These are phyloP conservation scores for Takakia lepidozioides DNA, from an alignment of 225 moss, liverwort and hornwort genomes.

Conservation along the genomic window DNA sequence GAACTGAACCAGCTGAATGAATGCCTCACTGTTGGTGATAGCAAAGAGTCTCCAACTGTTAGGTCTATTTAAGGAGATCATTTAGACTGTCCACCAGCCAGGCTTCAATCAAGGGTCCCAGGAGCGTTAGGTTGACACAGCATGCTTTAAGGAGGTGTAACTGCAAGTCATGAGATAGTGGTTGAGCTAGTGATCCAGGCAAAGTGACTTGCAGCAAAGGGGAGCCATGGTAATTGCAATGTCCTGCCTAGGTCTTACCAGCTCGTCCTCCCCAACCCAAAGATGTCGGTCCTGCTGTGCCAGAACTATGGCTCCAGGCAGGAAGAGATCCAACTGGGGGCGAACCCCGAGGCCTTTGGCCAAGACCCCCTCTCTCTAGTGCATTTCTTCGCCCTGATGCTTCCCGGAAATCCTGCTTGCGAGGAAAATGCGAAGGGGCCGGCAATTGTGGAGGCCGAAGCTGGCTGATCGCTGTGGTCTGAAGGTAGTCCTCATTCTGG, in stretches of 20 bases:
- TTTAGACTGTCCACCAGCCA: too few species aligned
- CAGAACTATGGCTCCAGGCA: constrained; percentile 38
- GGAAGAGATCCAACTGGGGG: constrained; percentile 26
- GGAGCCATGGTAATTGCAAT: too few species aligned
- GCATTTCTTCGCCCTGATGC: constrained; percentile 59
- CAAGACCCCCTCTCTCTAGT: constrained; percentile 29
- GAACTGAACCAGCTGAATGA: too few species aligned
- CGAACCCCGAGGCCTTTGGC: constrained; percentile 9
- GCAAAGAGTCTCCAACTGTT: too few species aligned
- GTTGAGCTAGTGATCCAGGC: too few species aligned
- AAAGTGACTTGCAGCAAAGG: too few species aligned
- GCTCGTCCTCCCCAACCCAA: constrained; percentile 45
- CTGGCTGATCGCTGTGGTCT: constrained; percentile 57
- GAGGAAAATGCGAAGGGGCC: constrained; percentile 38
- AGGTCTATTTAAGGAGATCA: too few species aligned
- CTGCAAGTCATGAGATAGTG: constrained; percentile 4
- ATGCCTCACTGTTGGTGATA: too few species aligned
- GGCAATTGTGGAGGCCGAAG: constrained; percentile 56
- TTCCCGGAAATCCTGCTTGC: constrained; percentile 83
- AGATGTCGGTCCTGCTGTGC: constrained; percentile 20
- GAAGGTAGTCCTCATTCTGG: constrained; percentile 71
- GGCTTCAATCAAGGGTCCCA: too few species aligned
- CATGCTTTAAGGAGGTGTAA: not conserved
- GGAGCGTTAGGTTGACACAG: too few species aligned
- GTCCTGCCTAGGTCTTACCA: constrained; percentile 38